A percentile compares a stretch with the other conserved stretches of the same genome.
phyloP scores from a whole-genome alignment of 495 filamentous ascomycete genomes.

The Neurospora tetraspora region DNA sequence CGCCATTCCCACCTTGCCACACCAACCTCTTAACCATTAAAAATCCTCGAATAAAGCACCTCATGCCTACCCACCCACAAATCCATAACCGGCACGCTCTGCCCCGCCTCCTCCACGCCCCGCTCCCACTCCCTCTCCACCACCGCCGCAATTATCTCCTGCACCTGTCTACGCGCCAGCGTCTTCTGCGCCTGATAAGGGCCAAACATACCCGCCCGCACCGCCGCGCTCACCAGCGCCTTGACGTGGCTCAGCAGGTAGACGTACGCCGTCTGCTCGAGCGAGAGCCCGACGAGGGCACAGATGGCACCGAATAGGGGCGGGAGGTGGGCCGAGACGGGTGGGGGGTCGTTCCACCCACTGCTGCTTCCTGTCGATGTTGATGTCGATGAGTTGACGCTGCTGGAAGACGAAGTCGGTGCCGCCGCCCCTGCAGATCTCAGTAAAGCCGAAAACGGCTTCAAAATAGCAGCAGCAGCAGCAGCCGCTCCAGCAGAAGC shows the following conservation, averaged over 20 bases:
- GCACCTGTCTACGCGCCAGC: conserved; percentile 56
- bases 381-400: background rate
- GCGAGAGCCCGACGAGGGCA: conserved; percentile 47
- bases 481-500: conserved; percentile 2
- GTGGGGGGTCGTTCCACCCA: conserved; percentile 14
- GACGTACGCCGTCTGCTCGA: conserved; percentile 64
- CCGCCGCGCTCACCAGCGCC: conserved; percentile 78
- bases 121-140: conserved; percentile 50
- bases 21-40: conserved; percentile 51
- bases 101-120: conserved; percentile 67
- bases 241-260: conserved; percentile 85
- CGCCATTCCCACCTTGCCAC: background rate
- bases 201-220: conserved; percentile 79
- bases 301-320: conserved; percentile 73
- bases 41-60: conserved; percentile 90
- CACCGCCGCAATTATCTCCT: conserved; percentile 48
- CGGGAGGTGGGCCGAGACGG: conserved; percentile 57
- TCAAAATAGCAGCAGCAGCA: conserved; percentile 11
- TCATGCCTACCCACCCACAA: conserved; percentile 94
- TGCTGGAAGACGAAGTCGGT: background rate
- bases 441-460: conserved; percentile 23
- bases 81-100: conserved; percentile 79
- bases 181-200: conserved; percentile 83
- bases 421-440: no score
- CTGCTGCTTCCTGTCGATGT: background rate